phyloP scores from a whole-genome alignment of 1,284 basidiomycete genomes.

The Microbotryum scabiosae region DNA sequence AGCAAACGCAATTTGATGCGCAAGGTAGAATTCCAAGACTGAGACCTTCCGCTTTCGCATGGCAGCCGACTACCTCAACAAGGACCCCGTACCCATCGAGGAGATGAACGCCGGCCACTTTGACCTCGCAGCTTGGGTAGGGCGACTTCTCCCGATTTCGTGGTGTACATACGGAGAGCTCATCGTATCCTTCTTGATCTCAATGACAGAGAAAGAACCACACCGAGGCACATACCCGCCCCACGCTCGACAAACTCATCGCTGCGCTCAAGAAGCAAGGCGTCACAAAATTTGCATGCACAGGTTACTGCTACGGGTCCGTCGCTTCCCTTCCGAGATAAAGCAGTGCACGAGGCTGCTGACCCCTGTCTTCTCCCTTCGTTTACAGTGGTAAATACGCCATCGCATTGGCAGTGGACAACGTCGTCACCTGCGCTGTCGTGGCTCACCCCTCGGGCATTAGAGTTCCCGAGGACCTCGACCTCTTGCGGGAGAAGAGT shows the following conservation, averaged over 20 bases:
- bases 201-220: constrained; percentile 40
- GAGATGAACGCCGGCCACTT: constrained; percentile 42
- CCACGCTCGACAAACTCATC: constrained; percentile 52
- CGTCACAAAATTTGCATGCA: constrained; percentile 52
- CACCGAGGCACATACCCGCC: constrained; percentile 46
- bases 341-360: too few species aligned
- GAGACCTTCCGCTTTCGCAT: not conserved
- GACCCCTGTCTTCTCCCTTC: too few species aligned
- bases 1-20: constrained; percentile 31
- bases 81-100: constrained; percentile 49
- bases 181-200: constrained; percentile 44
- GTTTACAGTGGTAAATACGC: constrained; percentile 24
- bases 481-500: constrained; percentile 38
- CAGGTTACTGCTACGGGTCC: constrained; percentile 60
- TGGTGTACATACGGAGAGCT: constrained; percentile 43
- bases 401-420: not conserved
- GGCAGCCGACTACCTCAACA: constrained; percentile 46
- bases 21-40: not conserved
- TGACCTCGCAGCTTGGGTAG: constrained; percentile 23
- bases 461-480: constrained; percentile 49
- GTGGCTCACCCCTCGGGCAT: constrained; percentile 62
- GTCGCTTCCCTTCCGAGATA: constrained; percentile 34
- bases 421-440: constrained; percentile 40
- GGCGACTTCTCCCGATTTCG: constrained; percentile 1
- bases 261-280: constrained; percentile 52